Evolutionary conservation across 768 basidiomycete genomes (phyloP).

Genomic region (Dioszegia hungarica): DNA sequence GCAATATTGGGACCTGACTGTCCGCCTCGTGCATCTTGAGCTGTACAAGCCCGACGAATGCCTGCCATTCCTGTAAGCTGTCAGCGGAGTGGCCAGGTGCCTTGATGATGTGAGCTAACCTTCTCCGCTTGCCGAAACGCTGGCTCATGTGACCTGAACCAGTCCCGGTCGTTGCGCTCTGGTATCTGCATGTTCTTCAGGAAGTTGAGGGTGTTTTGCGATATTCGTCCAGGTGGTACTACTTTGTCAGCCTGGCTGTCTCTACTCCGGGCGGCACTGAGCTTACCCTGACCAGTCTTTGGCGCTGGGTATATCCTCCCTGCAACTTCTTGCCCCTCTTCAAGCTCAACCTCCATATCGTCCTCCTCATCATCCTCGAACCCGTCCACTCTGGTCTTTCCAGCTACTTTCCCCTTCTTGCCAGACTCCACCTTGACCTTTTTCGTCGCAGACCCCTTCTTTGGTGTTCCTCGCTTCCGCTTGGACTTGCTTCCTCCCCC

Average conservation of each 20-base stretch:
- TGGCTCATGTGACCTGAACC: constrained; percentile 81
- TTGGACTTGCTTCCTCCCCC: constrained; percentile 1
- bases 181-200: constrained; percentile 65
- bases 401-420: constrained; percentile 6
- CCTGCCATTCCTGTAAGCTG: constrained; percentile 70
- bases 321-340: constrained; percentile 44
- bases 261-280: neutral
- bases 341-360: constrained; percentile 40
- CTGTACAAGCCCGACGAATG: constrained; percentile 70
- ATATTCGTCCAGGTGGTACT: constrained; percentile 83
- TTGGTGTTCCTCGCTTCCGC: constrained; percentile 1
- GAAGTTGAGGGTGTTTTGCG: constrained; percentile 78
- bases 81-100: neutral
- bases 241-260: neutral
- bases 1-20: constrained; percentile 75
- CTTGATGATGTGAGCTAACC: constrained; percentile 22
- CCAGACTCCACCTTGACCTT: neutral
- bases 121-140: constrained; percentile 75
- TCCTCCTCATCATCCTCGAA: constrained; percentile 27
- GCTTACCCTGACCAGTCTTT: constrained; percentile 69
- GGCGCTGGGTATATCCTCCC: constrained; percentile 76
- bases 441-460: constrained; percentile 2
- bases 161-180: constrained; percentile 71
- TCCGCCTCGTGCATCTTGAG: constrained; percentile 67
- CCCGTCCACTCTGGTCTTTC: constrained; percentile 5